Evolutionary conservation across 75 land plant species (phyloP), one percentile per base, ranked within the genome.

Genomic region (Ceratopteris richardii): DNA sequence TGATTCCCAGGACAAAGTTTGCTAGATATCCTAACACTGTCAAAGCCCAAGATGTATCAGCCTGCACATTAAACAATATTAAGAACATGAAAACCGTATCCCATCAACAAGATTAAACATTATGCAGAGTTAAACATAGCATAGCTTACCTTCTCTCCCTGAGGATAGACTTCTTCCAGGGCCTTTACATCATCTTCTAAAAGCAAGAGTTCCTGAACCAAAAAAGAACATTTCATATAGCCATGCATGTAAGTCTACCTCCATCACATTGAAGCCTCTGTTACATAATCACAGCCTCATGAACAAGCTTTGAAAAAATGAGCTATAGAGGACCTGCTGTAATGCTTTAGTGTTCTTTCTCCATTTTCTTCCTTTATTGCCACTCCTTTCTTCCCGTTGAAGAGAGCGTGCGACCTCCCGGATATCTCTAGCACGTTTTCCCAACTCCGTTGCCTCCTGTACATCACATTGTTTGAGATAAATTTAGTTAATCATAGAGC

Each of bases 321-420:
- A n/a, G n/a, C n/a, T n/a, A n/a, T n/a, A n/a, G n/a, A n/a, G n/a
- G 27, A 94, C 98, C 87, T 94, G 85, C 50, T 94, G 97, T 50
- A 94, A 87, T 29, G 79, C 68, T 72, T 90, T 86, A 12, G 89
- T 79, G 73, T 94, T 88, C 62, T 94, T 94, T 20, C 90, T 83
- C 96, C 96, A 94, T 58, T 83, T 86, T 53, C 90, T 68, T 20
- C 98, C 98, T 69, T 89, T 94, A 17, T 69, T 66, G 31, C 95
- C 84, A 73, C 81, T 80, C 66, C 81, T 80, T 62, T 94, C 98
- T 69, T 94, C 98, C 51, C 85, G 82, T 54, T 83, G 98, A 55
- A 94, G 84, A 18, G 78, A 81, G 29, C 80, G 80, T 68, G 96
- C 78, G 10, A 86, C 82, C 62, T 94, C 93, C 71, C 86, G 83